Percentiles rank a stretch among this genome's conserved stretches.
Conservation (phyloP, 306 rosid genomes). For the Glycyrrhiza uralensis region DNA sequence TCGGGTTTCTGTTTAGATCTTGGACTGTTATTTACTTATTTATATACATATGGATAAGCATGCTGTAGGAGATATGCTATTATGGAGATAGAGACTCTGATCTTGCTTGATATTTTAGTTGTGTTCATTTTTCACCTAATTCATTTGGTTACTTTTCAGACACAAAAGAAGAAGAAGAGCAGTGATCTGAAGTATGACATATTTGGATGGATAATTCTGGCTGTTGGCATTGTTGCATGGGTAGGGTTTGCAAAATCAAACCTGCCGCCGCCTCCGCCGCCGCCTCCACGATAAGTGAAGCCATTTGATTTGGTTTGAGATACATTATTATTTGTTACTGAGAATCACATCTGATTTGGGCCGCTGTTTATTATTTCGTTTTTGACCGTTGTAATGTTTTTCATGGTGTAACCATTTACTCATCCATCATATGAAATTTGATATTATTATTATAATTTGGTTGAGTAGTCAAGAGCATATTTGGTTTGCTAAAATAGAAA, state of each 20-base stretch:
- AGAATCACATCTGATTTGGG: conserved; percentile 22
- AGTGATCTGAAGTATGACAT: conserved; percentile 54
- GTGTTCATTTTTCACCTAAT: conserved; percentile 2
- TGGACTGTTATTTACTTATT: background rate
- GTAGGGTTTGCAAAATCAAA: conserved; percentile 56
- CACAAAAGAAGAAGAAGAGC: conserved; percentile 52
- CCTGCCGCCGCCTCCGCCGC: conserved; percentile 41
- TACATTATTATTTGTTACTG: conserved; percentile 19
- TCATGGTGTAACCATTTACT: conserved; percentile 8
- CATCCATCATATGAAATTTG: background rate
- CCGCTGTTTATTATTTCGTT: background rate
- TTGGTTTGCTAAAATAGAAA: background rate
- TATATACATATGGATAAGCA: background rate
- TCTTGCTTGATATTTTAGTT: background rate
- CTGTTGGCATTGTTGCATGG: conserved; percentile 67
- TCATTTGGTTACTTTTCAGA: conserved; percentile 21
- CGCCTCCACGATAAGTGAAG: conserved; percentile 41
- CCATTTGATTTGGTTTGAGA: conserved; percentile 26
- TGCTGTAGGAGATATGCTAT: background rate
- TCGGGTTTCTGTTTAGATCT: background rate
- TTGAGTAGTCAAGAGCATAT: background rate
- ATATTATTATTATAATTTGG: background rate
- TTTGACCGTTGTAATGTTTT: conserved; percentile 11
- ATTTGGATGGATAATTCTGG: conserved; percentile 61
- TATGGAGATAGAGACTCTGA: background rate